These are phyloP conservation scores for Kodamaea kakaduensis DNA, from an alignment of 805 yeast genomes.

Conservation along the genomic window DNA sequence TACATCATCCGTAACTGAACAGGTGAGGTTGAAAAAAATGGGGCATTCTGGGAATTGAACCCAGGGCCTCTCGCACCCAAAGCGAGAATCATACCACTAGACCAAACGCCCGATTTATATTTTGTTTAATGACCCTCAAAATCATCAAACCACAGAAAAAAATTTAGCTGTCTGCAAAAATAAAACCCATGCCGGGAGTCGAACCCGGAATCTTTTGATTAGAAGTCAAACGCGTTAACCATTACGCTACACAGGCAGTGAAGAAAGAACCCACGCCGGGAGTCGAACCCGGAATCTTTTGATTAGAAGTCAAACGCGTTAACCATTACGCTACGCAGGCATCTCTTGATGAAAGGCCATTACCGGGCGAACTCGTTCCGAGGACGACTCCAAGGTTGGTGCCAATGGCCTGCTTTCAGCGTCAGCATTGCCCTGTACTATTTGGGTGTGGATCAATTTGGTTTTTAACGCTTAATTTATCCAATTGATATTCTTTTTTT, in stretches of 20 bases:
- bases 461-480: too few relatives aligned
- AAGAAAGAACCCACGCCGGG: conserved; percentile 19
- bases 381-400: too few relatives aligned
- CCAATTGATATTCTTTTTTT: too few relatives aligned
- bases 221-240: conserved; percentile 25
- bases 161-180: conserved; percentile 1
- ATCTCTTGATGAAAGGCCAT: background rate
- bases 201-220: conserved; percentile 24
- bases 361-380: background rate
- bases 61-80: conserved; percentile 56
- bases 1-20: too few relatives aligned
- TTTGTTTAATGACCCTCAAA: too few relatives aligned
- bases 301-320: conserved; percentile 24
- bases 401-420: too few relatives aligned
- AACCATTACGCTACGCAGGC: conserved; percentile 22
- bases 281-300: conserved; percentile 24
- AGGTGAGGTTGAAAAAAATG: conserved; percentile 14
- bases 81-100: conserved; percentile 27
- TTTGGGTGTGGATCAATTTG: too few relatives aligned
- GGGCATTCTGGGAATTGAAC: conserved; percentile 56
- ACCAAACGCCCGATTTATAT: conserved; percentile 22
- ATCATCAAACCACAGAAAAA: too few relatives aligned
- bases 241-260: conserved; percentile 19
- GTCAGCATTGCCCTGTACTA: too few relatives aligned
- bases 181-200: conserved; percentile 22